Percentiles rank a stretch among this genome's conserved stretches.
These are phyloP conservation scores for Dioscorea zingiberensis DNA, from an alignment of 106 monocot genomes.

Conservation along the genomic window DNA sequence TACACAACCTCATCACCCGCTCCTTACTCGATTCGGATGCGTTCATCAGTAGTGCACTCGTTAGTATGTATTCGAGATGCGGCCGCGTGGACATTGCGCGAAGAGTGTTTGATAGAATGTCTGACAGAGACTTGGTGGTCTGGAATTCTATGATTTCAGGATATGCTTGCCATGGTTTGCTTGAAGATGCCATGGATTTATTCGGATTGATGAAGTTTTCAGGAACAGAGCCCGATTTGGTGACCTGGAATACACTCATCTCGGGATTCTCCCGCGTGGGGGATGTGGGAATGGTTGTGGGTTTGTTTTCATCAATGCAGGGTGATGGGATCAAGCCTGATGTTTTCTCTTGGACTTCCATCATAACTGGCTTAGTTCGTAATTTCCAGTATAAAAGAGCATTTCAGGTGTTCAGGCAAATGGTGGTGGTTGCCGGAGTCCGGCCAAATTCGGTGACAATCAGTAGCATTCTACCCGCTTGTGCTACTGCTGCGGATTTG, in stretches of 20 bases:
- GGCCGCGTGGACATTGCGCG: slow-evolving; percentile 21
- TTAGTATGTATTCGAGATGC: slow-evolving; percentile 41
- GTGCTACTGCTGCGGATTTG: slow-evolving; percentile 33
- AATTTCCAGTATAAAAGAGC: slow-evolving; percentile 34
- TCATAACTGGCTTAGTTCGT: slow-evolving; percentile 32
- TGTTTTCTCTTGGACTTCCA: slow-evolving; percentile 52
- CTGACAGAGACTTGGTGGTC: slow-evolving; percentile 31
- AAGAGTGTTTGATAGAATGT: slow-evolving; percentile 40
- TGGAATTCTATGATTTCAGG: slow-evolving; percentile 66
- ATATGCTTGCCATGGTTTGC: slow-evolving; percentile 24
- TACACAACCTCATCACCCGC: slow-evolving; percentile 22
- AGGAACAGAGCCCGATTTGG: slow-evolving; percentile 25
- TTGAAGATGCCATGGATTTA: slow-evolving; percentile 21
- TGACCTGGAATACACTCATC: slow-evolving; percentile 52
- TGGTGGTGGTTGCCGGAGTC: slow-evolving; percentile 23
- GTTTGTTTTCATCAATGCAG: slow-evolving; percentile 27
- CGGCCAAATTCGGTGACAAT: slow-evolving; percentile 48
- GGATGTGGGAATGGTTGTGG: slow-evolving; percentile 16
- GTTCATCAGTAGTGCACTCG: slow-evolving; percentile 32
- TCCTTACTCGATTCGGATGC: slow-evolving; percentile 13
- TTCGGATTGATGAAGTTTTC: slow-evolving; percentile 19
- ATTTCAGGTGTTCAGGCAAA: slow-evolving; percentile 28
- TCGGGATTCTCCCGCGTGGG: slow-evolving; percentile 40
- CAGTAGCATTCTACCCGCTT: slow-evolving; percentile 39
- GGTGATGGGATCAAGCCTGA: slow-evolving; percentile 34